Base-by-base conservation (phyloP, 2,329 filamentous ascomycete genomes). In the Hypoxylon sp. region DNA sequence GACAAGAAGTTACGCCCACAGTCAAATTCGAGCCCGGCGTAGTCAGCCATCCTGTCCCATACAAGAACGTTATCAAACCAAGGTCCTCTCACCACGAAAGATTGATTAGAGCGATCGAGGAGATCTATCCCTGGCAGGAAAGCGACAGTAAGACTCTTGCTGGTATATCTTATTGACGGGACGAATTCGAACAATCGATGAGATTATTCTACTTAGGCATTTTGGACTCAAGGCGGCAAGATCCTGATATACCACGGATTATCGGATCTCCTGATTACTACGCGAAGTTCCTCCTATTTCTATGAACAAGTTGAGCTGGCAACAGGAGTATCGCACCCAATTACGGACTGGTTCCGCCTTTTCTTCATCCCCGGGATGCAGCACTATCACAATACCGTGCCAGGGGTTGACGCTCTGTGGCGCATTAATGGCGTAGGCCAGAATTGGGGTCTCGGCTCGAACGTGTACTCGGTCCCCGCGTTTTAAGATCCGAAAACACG, bases 291-390 rank as follows among this genome's bases (percentile, higher is more conserved):
- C 5, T 76, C 79, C 12, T 72, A 80, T 28, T 83, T 84, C 74
- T 83, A 84, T 71, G 73, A 81, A 50, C 77, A 82, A 59, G 80
- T 82, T 8, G 12, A 52, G 20, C 71, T 73, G 14, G 40, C 73
- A 9, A 82, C 79, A 0, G 81, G 82, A 78, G 69, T 64, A 2
- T 68, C 76, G 1, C 72, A 61, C 74, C 63, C 70, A 76, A n/a
- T 78, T 76, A 53, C 58, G 70, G 5, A 80, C 78, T 71, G 71
- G 46, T 67, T 70, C 36, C 67, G 72, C 32, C 81, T 78, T 71
- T 86, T 86, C 77, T 76, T 79, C 33, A 79, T 85, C 59, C 80
- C 78, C 9, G 84, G 83, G 2, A 83, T 83, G 75, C 75, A 73
- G 0, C 84, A 86, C 68, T 86, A 83, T 65, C 60, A 52, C 3